phyloP scores from a whole-genome alignment of 352 stramenopile genomes.

The Pythium pyrilobum region DNA sequence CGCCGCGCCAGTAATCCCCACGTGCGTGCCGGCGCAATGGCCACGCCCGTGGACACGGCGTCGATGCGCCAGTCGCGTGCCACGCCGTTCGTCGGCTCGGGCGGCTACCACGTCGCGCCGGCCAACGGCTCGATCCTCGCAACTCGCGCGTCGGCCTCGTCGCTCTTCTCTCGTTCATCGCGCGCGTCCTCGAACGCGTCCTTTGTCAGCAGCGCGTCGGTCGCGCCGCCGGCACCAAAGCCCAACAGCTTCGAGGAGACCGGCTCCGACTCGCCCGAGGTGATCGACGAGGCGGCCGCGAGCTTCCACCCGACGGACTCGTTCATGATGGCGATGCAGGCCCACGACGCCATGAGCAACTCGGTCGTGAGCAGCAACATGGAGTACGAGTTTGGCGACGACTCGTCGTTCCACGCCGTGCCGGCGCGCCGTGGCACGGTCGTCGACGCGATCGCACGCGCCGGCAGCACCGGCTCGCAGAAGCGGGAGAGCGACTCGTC shows the following conservation, averaged over 20 bases:
- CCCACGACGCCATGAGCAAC: neutral
- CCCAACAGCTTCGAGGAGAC: neutral
- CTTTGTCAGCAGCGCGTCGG: conserved; percentile 17
- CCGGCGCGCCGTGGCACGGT: neutral
- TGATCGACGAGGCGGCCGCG: conserved; percentile 2
- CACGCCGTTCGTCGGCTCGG: neutral
- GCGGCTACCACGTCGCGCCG: conserved; percentile 1
- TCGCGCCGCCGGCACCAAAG: conserved; percentile 3
- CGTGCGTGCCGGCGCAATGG: neutral
- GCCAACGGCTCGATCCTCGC: conserved; percentile 7
- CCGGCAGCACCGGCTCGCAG: neutral
- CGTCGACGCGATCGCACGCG: no score
- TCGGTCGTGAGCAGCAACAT: conserved; percentile 21
- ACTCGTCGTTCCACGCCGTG: conserved; percentile 13
- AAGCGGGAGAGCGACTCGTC: neutral
- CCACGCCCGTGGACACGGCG: neutral
- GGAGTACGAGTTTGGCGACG: conserved; percentile 19
- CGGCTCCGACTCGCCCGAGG: neutral
- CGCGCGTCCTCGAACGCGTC: conserved; percentile 7
- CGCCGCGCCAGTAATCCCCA: neutral
- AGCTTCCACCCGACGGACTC: conserved; percentile 8
- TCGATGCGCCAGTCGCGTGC: neutral
- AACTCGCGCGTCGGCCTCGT: neutral
- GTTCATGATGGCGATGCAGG: conserved; percentile 1
- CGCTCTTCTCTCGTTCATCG: neutral